Evolutionary conservation across 495 filamentous ascomycete species (phyloP).

Genomic region (Articulospora tetracladia): DNA sequence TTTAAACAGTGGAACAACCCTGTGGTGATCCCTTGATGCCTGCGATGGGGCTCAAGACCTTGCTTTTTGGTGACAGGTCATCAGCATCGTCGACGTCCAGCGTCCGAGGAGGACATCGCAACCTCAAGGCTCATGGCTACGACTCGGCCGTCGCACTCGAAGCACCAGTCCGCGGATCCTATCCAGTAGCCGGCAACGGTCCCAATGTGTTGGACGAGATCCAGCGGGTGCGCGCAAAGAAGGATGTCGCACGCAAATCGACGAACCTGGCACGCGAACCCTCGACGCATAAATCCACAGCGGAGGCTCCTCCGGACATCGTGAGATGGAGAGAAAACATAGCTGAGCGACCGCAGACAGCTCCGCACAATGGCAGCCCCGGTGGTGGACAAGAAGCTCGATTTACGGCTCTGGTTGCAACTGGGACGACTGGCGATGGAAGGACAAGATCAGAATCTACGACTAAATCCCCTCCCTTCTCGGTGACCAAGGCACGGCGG

Average conservation of each 20-base stretch:
- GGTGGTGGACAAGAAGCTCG: slow-evolving; percentile 1
- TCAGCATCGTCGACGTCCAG: not conserved
- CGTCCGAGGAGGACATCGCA: not conserved
- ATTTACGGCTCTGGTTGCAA: not conserved
- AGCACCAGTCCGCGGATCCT: slow-evolving; percentile 26
- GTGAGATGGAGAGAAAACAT: slow-evolving; percentile 9
- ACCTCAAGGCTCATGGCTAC: slow-evolving; percentile 21
- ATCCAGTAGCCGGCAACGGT: slow-evolving; percentile 30
- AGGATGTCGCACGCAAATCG: not conserved
- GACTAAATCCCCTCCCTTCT: slow-evolving; percentile 16
- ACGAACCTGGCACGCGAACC: not conserved
- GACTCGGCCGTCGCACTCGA: slow-evolving; percentile 22
- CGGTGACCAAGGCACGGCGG: slow-evolving; percentile 8
- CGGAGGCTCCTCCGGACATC: not conserved
- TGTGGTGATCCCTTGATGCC: not conserved
- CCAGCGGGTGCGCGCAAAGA: slow-evolving; percentile 10
- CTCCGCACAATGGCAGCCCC: slow-evolving; percentile 17
- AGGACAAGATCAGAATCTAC: slow-evolving; percentile 21
- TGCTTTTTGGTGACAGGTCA: slow-evolving; percentile 12
- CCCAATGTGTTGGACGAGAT: slow-evolving; percentile 15
- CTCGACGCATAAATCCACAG: not conserved
- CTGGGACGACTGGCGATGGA: not conserved
- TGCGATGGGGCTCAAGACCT: slow-evolving; percentile 15
- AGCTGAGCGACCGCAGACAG: slow-evolving; percentile 10
- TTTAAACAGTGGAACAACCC: not conserved